Evolutionary conservation across 169 alveolate genomes (phyloP), one percentile per base, ranked within the genome.

Genomic region (Cytauxzoon felis): DNA sequence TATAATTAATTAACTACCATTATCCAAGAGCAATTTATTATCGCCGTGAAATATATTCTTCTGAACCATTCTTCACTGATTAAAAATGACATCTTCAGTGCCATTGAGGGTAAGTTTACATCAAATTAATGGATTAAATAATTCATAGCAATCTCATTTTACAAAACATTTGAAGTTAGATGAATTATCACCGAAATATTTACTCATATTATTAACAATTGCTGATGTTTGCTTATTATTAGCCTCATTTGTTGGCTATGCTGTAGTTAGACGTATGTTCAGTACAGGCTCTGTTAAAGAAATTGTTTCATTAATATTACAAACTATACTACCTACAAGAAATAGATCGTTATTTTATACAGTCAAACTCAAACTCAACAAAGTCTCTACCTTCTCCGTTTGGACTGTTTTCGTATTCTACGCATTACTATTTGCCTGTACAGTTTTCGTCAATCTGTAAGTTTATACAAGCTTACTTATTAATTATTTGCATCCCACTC

Each of bases 331-430:
- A 4, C 64, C 41, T n/a, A n/a, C 24, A 48, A 48, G 11, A 59
- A 59, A n/a, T 43, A 9, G 8, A 43, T 54, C 69, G 45, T 48
- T 1, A 43, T 59, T 45, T 24, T 23, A 21, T 32, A 45, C 8
- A 42, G 42, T 5, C 30, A 45, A 45, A 43, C 69, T 29, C 45
- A n/a, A 13, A 40, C 38, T 30, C 56, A 54, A 0, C 30, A 59
- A 27, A 8, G n/a, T 59, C 11, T 59, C 69, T 16, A 40, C 47
- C 24, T 32, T 57, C 0, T 59, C 69, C 19, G 69, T 43, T n/a
- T 59, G 38, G 5, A 57, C 69, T 5, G 69, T 59, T 23, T 27
- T 59, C n/a, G 56, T 40, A 16, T 59, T 59, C 69, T 59, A 42
- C 56, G 69, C 61, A 1, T 43, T 59, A 9, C 63, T 59, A 13